Evolutionary conservation across 179 eudicot species (phyloP).

Genomic region (Vitellaria paradoxa): DNA sequence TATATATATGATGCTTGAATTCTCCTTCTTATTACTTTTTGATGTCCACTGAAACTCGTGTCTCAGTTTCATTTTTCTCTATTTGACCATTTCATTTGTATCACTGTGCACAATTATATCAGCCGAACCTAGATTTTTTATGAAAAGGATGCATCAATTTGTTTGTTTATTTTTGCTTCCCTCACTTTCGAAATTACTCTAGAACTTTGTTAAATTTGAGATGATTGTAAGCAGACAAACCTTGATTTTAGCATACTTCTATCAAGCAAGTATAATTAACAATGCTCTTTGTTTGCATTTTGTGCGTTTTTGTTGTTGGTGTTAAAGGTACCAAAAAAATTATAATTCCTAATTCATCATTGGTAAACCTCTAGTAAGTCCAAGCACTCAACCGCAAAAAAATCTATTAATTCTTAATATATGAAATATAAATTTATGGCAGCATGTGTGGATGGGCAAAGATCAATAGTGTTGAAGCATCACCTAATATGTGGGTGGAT

Average conservation of each 20-base stretch:
- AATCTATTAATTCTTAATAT: too few species aligned
- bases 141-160: too few species aligned
- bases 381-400: too few species aligned
- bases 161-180: background rate
- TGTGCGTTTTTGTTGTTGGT: background rate
- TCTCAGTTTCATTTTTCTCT: background rate
- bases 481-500: background rate
- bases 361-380: too few species aligned
- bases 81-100: background rate
- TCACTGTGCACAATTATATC: background rate
- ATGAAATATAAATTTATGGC: too few species aligned
- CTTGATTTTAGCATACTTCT: background rate
- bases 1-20: background rate
- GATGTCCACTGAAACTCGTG: background rate
- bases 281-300: background rate
- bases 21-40: background rate
- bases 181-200: background rate
- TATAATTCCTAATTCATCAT: too few species aligned
- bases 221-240: background rate
- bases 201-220: background rate
- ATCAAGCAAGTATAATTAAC: background rate
- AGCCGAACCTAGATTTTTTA: too few species aligned
- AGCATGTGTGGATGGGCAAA: background rate
- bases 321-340: background rate
- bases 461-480: background rate